These are phyloP conservation scores for Lepiota venenata DNA, from an alignment of 768 basidiomycete genomes.

Conservation along the genomic window DNA sequence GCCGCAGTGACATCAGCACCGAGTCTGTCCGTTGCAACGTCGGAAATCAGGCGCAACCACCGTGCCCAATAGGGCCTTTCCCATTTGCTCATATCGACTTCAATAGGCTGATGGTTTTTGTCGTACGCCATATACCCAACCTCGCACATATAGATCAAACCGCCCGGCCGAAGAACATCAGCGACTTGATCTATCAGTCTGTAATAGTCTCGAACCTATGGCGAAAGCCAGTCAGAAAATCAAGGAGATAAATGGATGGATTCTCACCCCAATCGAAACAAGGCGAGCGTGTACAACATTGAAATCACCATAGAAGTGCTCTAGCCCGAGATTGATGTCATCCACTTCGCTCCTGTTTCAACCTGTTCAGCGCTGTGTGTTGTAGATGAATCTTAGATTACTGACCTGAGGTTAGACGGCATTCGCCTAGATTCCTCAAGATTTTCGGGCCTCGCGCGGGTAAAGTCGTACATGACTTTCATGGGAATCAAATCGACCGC, in stretches of 20 bases:
- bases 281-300: slow-evolving; percentile 73
- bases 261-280: slow-evolving; percentile 67
- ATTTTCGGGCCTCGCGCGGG: not conserved
- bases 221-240: slow-evolving; percentile 13
- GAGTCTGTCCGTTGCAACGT: not conserved
- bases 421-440: slow-evolving; percentile 8
- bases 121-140: slow-evolving; percentile 69
- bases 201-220: slow-evolving; percentile 66
- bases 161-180: slow-evolving; percentile 65
- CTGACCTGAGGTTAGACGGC: slow-evolving; percentile 13
- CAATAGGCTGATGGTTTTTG: slow-evolving; percentile 27
- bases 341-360: slow-evolving; percentile 70
- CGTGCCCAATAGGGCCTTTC: slow-evolving; percentile 6
- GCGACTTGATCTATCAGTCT: slow-evolving; percentile 63
- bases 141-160: slow-evolving; percentile 64
- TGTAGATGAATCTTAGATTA: not conserved
- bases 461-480: slow-evolving; percentile 57
- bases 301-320: slow-evolving; percentile 79
- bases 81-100: not conserved
- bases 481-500: slow-evolving; percentile 82
- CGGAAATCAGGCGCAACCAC: slow-evolving; percentile 4
- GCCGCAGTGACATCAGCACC: slow-evolving; percentile 37
- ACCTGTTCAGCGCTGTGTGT: slow-evolving; percentile 7
- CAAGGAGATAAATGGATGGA: slow-evolving; percentile 1
- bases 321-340: slow-evolving; percentile 80